Percentiles rank a stretch among this genome's conserved stretches.
These are phyloP conservation scores for Ilyonectria robusta DNA, from an alignment of 2,329 filamentous ascomycete genomes.

Conservation along the genomic window DNA sequence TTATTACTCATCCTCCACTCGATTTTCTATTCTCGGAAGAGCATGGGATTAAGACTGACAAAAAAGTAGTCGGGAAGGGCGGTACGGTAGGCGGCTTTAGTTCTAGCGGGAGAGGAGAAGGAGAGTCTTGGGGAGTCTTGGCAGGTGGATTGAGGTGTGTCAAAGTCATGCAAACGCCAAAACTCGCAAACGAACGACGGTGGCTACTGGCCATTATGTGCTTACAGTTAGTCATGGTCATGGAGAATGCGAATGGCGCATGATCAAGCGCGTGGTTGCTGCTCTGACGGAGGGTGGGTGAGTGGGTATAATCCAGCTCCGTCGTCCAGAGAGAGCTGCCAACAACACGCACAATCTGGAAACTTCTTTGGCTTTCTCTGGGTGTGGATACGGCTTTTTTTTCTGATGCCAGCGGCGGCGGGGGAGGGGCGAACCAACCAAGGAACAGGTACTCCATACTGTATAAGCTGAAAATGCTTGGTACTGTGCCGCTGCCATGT, in stretches of 20 bases:
- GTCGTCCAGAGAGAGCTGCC: background rate
- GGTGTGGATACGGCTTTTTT: constrained; percentile 3
- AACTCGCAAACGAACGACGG: background rate
- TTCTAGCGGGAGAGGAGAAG: background rate
- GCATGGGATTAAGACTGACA: background rate
- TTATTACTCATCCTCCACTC: background rate
- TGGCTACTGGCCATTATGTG: background rate
- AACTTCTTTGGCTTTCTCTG: constrained; percentile 39
- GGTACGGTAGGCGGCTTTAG: background rate
- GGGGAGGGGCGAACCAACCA: constrained; percentile 26
- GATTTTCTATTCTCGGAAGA: background rate
- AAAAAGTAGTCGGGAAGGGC: background rate
- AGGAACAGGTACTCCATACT: background rate
- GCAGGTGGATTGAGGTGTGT: constrained; percentile 42
- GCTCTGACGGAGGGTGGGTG: background rate
- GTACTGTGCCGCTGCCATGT: background rate
- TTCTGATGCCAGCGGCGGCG: constrained; percentile 13
- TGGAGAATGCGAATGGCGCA: constrained; percentile 21
- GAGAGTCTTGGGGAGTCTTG: constrained; percentile 23
- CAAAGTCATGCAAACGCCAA: constrained; percentile 46
- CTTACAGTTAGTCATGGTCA: constrained; percentile 42
- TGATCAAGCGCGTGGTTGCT: background rate
- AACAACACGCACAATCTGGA: constrained; percentile 30
- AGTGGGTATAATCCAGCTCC: background rate
- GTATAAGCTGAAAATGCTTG: background rate